A percentile compares a stretch with the other conserved stretches of the same genome.
These are phyloP conservation scores for Turritis glabra DNA, from an alignment of 345 rosid genomes.

Conservation along the genomic window DNA sequence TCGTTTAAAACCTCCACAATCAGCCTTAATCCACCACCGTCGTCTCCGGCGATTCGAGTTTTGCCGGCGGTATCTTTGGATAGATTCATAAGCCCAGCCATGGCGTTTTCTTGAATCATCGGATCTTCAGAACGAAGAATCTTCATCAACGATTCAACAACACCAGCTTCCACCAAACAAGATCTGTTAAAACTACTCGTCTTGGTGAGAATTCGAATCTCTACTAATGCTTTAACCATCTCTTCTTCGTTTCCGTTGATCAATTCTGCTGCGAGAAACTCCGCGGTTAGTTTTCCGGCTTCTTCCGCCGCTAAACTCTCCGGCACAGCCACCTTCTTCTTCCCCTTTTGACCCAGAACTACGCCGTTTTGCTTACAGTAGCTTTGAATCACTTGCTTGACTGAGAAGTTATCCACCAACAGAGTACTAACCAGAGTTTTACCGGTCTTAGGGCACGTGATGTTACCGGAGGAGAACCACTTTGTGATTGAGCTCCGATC, in stretches of 20 bases:
- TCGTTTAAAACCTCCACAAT: slow-evolving; percentile 51
- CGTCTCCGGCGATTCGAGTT: slow-evolving; percentile 48
- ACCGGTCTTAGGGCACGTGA: slow-evolving; percentile 71
- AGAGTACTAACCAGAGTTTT: slow-evolving; percentile 45
- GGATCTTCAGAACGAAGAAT: slow-evolving; percentile 47
- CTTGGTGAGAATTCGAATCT: slow-evolving; percentile 70
- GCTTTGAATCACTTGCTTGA: slow-evolving; percentile 53
- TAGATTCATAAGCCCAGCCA: slow-evolving; percentile 65
- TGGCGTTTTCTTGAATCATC: slow-evolving; percentile 60
- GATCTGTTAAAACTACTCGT: slow-evolving; percentile 61
- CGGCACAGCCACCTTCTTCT: slow-evolving; percentile 36
- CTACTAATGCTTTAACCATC: slow-evolving; percentile 56
- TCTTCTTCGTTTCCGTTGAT: slow-evolving; percentile 42
- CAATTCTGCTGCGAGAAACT: slow-evolving; percentile 52
- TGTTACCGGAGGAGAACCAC: slow-evolving; percentile 68
- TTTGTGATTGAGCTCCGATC: slow-evolving; percentile 65
- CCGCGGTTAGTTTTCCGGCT: slow-evolving; percentile 51
- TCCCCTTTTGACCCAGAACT: not conserved
- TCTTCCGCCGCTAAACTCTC: slow-evolving; percentile 65
- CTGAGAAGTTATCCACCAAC: slow-evolving; percentile 48
- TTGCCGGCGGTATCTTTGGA: slow-evolving; percentile 65
- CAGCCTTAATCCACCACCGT: slow-evolving; percentile 52
- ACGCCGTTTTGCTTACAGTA: slow-evolving; percentile 52
- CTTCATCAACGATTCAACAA: slow-evolving; percentile 46
- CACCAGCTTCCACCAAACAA: slow-evolving; percentile 71